phyloP scores from a whole-genome alignment of 345 rosid species.

The Bruguiera parviflora region DNA sequence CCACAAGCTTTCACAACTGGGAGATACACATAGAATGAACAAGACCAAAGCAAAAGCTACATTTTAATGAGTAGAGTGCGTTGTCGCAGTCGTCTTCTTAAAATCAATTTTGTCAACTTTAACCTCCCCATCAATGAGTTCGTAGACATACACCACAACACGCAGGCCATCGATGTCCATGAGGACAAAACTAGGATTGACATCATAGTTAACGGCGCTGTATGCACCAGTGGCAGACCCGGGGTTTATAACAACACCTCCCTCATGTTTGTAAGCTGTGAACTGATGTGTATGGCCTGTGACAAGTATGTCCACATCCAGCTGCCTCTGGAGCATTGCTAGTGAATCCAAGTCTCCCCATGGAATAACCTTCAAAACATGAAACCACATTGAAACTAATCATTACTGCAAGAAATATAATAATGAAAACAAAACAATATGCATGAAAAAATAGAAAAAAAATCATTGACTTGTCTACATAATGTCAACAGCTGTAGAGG shows the following conservation, averaged over 20 bases:
- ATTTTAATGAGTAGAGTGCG: constrained; percentile 50
- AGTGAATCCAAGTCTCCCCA: constrained; percentile 97
- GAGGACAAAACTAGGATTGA: constrained; percentile 89
- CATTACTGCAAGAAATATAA: background rate
- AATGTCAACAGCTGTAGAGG: too few relatives aligned
- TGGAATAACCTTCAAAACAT: constrained; percentile 64
- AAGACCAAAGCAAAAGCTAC: background rate
- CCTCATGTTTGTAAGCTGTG: constrained; percentile 94
- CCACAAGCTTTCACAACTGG: constrained; percentile 1
- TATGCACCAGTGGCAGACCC: constrained; percentile 95
- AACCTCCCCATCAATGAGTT: constrained; percentile 91
- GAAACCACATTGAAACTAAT: background rate
- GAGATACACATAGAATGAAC: background rate
- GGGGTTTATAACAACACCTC: constrained; percentile 91
- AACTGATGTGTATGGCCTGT: constrained; percentile 98
- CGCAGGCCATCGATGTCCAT: constrained; percentile 95
- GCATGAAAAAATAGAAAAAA: background rate
- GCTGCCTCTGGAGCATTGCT: constrained; percentile 93
- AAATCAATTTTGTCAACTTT: constrained; percentile 97
- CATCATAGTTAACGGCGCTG: constrained; percentile 84
- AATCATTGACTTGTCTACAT: background rate
- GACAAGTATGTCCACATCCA: constrained; percentile 90
- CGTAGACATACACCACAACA: constrained; percentile 89
- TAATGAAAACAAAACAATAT: background rate
- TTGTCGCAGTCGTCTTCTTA: constrained; percentile 59